Evolutionary conservation across 163 green algal species (phyloP).

Genomic region (Scenedesmus sp.): DNA sequence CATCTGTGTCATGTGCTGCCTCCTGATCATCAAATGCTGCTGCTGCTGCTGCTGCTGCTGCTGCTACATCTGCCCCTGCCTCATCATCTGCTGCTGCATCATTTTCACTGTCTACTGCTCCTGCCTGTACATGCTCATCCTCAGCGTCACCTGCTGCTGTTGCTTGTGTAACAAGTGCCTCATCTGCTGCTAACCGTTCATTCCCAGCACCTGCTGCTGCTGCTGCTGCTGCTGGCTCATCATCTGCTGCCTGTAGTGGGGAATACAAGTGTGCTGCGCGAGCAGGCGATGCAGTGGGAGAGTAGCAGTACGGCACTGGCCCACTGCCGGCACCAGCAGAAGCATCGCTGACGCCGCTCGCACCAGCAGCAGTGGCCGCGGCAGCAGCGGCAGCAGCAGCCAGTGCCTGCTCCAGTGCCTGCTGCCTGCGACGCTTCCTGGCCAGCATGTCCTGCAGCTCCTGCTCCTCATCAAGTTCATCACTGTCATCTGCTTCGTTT

Average conservation of each 20-base stretch:
- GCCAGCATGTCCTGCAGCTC: background rate
- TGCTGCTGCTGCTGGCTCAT: background rate
- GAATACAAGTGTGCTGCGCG: background rate
- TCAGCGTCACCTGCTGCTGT: background rate
- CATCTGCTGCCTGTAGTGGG: background rate
- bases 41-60: conserved; percentile 14
- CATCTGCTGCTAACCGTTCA: background rate
- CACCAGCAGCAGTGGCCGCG: background rate
- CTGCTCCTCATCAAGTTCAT: background rate
- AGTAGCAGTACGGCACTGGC: background rate
- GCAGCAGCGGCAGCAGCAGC: background rate
- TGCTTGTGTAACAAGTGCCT: background rate
- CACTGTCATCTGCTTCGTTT: background rate
- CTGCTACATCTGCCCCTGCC: background rate
- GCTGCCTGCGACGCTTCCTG: background rate
- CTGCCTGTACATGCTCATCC: background rate
- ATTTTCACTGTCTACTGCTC: background rate
- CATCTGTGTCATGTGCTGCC: background rate
- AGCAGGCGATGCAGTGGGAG: background rate
- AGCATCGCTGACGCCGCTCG: background rate
- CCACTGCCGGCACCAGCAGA: background rate
- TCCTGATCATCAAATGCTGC: background rate
- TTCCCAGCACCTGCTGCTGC: background rate
- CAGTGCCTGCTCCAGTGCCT: background rate
- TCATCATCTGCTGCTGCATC: background rate